phyloP scores from a whole-genome alignment of 73 alveolate species.

The Paraurostyla sp. region DNA sequence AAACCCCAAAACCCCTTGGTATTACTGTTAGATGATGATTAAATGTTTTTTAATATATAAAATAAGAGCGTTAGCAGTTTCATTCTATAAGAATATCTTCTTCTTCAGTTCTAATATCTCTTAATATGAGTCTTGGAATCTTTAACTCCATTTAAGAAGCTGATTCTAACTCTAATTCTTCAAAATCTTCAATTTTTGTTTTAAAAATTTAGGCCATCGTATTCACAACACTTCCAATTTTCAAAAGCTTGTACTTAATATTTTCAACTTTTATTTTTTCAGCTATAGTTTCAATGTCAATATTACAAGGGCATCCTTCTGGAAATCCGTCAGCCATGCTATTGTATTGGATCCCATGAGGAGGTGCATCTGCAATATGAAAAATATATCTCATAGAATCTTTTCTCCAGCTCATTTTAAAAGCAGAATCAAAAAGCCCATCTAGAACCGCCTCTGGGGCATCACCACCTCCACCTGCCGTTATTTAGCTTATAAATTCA shows the following conservation, averaged over 20 bases:
- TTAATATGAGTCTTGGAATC: not conserved
- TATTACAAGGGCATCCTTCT: constrained; percentile 33
- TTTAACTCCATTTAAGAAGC: not conserved
- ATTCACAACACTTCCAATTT: not conserved
- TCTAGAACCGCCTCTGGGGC: constrained; percentile 94
- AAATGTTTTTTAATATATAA: no score
- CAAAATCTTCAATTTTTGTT: not conserved
- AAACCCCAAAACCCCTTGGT: no score
- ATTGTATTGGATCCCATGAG: constrained; percentile 83
- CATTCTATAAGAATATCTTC: not conserved
- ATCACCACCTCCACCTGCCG: constrained; percentile 90
- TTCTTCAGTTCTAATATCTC: not conserved
- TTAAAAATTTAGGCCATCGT: constrained; percentile 10
- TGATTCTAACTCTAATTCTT: not conserved
- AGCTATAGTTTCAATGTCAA: not conserved
- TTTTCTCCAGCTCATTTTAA: constrained; percentile 91
- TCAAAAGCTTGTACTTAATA: constrained; percentile 1
- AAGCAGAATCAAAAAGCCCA: constrained; percentile 88
- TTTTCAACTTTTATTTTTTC: not conserved
- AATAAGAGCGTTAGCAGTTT: no score
- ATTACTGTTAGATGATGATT: no score
- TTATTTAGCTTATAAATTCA: constrained; percentile 73
- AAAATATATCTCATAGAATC: constrained; percentile 87
- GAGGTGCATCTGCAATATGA: constrained; percentile 94
- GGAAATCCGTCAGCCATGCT: not conserved